Base-by-base conservation (phyloP, 495 filamentous ascomycete genomes). In the Stereocaulon alpinum region DNA sequence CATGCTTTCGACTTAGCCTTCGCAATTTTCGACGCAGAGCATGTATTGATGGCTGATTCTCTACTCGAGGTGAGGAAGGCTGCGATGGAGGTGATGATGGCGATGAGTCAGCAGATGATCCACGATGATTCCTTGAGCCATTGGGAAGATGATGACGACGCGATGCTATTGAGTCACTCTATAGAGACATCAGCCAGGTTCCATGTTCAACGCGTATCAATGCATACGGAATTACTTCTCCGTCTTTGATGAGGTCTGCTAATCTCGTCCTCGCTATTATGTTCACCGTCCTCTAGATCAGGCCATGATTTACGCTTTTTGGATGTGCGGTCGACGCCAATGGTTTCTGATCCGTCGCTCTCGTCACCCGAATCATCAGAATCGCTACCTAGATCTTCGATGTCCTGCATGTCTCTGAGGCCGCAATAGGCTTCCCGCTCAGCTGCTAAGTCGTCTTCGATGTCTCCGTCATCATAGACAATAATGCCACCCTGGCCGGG, bases 401-500 rank as follows among this genome's bases (percentile, higher is more conserved):
- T 72, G 49, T 95, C 89, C 9, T 90, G 91, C 93, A 97, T 97
- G 43, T 88, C 84, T 41, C 85, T 72, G 47, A 97, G 75, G 45
- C 83, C 87, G 48, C 86, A 81, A 64, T 91, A 97, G 42, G 93
- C 91, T 49, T 88, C 82, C 62, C 79, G 74, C 72, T 97, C 91
- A 20, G 71, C 74, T 37, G 63, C 64, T 45, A 97, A 70, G n/a
- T 91, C 90, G 55, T 92, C 89, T 63, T 91, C 87, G 48, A 98
- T 93, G 72, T 98, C 93, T 17, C 92, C 94, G 71, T 97, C 94
- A 66, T 97, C 94, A 71, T 89, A 93, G 6, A 95, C 89, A 57
- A 96, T 77, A 61, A 96, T 88, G 0, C 91, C 91, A 30, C 91
- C 91, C 60, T 79, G 83, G 40, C 88, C 88, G 18, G 85, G 83